Conservation (phyloP, 2,329 filamentous ascomycete genomes). For the Scedosporium dehoogii region DNA sequence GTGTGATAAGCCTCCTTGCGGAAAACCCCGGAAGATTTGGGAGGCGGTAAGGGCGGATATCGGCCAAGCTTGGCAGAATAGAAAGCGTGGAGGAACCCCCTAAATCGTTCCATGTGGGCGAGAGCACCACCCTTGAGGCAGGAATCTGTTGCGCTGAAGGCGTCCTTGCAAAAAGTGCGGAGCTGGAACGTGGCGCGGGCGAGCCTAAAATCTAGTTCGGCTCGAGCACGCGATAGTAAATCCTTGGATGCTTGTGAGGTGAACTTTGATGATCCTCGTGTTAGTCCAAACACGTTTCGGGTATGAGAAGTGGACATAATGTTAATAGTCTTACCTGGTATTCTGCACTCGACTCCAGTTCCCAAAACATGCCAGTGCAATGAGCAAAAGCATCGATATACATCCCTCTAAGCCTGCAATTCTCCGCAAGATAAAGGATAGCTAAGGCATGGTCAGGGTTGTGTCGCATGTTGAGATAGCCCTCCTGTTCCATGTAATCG, state of each 20-base stretch:
- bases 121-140: constrained; percentile 51
- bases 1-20: constrained; percentile 36
- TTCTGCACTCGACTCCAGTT: constrained; percentile 44
- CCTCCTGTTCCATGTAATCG: constrained; percentile 56
- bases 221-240: constrained; percentile 51
- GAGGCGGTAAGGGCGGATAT: constrained; percentile 50
- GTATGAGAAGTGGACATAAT: no score
- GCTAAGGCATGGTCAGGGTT: constrained; percentile 60
- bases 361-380: constrained; percentile 67
- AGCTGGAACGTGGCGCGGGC: constrained; percentile 48
- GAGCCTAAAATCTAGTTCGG: constrained; percentile 57
- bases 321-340: constrained; percentile 41
- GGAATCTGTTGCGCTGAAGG: constrained; percentile 56
- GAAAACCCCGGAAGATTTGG: constrained; percentile 35
- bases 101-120: constrained; percentile 63
- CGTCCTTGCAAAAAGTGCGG: constrained; percentile 59
- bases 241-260: constrained; percentile 46
- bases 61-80: constrained; percentile 60
- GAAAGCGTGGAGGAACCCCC: constrained; percentile 55
- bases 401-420: constrained; percentile 50
- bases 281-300: neutral
- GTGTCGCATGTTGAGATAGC: constrained; percentile 57
- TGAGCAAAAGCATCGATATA: constrained; percentile 69
- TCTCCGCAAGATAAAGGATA: constrained; percentile 57
- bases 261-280: constrained; percentile 1